Evolutionary conservation across 1,139 yeast genomes (phyloP).

Genomic region (Debaryomycetaceae sp.): DNA sequence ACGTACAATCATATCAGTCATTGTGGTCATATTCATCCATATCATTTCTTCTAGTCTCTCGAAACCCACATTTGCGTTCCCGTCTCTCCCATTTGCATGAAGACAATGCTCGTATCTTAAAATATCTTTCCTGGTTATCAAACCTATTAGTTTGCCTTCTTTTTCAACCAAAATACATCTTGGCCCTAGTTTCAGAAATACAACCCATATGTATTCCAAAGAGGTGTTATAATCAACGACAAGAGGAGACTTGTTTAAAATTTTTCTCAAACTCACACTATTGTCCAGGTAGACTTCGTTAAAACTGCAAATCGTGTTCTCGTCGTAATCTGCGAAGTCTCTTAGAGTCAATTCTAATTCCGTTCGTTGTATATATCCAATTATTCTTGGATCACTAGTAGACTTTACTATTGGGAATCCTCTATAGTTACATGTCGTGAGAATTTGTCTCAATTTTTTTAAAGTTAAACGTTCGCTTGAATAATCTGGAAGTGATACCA

Average conservation of each 20-base stretch:
- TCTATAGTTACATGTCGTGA: slow-evolving; percentile 37
- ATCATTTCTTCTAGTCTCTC: slow-evolving; percentile 30
- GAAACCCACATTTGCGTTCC: slow-evolving; percentile 10
- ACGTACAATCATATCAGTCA: slow-evolving; percentile 17
- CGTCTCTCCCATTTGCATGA: slow-evolving; percentile 19
- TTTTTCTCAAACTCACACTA: slow-evolving; percentile 33
- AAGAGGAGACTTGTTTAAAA: slow-evolving; percentile 62
- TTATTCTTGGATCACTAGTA: slow-evolving; percentile 26
- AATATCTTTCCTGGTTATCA: slow-evolving; percentile 66
- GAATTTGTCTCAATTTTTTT: slow-evolving; percentile 31
- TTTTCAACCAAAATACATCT: slow-evolving; percentile 62
- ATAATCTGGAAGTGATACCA: slow-evolving; percentile 47
- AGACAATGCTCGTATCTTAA: slow-evolving; percentile 49
- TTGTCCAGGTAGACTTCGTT: slow-evolving; percentile 6
- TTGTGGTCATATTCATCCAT: slow-evolving; percentile 33
- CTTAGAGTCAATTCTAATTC: slow-evolving; percentile 27
- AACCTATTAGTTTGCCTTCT: slow-evolving; percentile 52
- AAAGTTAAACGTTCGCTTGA: slow-evolving; percentile 28
- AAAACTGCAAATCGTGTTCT: slow-evolving; percentile 19
- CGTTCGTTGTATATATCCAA: slow-evolving; percentile 34
- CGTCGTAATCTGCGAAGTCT: slow-evolving; percentile 12
- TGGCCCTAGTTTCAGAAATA: slow-evolving; percentile 81
- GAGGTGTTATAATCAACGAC: slow-evolving; percentile 53
- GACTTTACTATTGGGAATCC: slow-evolving; percentile 56
- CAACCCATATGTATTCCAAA: slow-evolving; percentile 60